These are phyloP conservation scores for Rosa hybrid DNA, from an alignment of 331 rosid genomes.

Conservation along the genomic window DNA sequence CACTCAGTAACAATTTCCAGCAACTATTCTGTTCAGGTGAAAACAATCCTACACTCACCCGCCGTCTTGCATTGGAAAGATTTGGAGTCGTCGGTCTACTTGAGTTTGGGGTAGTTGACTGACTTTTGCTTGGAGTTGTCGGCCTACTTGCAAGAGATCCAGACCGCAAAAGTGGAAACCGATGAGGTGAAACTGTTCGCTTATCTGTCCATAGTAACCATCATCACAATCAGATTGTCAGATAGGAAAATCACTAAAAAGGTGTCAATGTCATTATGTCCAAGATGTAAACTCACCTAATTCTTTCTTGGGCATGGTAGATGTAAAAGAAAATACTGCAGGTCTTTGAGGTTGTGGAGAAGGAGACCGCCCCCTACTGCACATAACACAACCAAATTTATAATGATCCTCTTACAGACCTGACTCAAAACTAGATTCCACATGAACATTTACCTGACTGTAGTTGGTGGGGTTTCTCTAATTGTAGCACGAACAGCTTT, in stretches of 20 bases:
- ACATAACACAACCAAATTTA: conserved; percentile 17
- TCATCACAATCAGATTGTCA: conserved; percentile 21
- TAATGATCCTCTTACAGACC: conserved; percentile 12
- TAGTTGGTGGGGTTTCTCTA: conserved; percentile 74
- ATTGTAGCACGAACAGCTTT: conserved; percentile 90
- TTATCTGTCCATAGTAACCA: conserved; percentile 54
- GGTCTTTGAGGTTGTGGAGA: conserved; percentile 60
- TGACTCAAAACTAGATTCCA: conserved; percentile 19
- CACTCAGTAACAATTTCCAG: background rate
- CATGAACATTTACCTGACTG: conserved; percentile 48
- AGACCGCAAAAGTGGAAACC: conserved; percentile 87
- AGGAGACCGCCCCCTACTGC: conserved; percentile 75
- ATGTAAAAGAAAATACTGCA: conserved; percentile 70
- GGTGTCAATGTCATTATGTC: conserved; percentile 7
- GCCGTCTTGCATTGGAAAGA: conserved; percentile 58
- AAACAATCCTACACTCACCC: conserved; percentile 51
- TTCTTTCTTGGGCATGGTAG: conserved; percentile 74
- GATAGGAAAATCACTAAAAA: conserved; percentile 2
- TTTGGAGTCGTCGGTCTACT: conserved; percentile 86
- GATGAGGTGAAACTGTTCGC: conserved; percentile 83
- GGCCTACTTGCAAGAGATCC: conserved; percentile 85
- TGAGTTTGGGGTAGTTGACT: conserved; percentile 77
- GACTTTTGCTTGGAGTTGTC: conserved; percentile 62
- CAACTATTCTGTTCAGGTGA: background rate
- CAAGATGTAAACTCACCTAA: conserved; percentile 47